A percentile compares a stretch with the other conserved stretches of the same genome.
These are phyloP conservation scores for Verticillium nubilum DNA, from an alignment of 2,329 filamentous ascomycete genomes.

Conservation along the genomic window DNA sequence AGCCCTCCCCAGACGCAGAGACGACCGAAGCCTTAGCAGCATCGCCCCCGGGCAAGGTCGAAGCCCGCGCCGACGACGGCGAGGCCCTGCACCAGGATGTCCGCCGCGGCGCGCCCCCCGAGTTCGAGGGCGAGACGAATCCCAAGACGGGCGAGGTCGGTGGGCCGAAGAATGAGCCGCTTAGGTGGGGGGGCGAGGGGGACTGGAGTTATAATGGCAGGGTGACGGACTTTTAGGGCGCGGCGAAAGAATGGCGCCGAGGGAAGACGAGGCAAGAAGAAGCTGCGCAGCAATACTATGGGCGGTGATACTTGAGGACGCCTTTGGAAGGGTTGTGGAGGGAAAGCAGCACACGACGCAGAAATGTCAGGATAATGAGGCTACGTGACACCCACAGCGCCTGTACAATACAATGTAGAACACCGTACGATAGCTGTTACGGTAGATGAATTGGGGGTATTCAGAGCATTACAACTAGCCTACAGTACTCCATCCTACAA, in stretches of 20 bases:
- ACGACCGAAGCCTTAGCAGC: slow-evolving; percentile 13
- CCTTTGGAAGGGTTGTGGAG: background rate
- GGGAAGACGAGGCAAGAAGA: background rate
- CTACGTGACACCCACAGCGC: background rate
- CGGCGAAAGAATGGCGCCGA: background rate
- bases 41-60: slow-evolving; percentile 9
- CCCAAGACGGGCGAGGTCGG: slow-evolving; percentile 93
- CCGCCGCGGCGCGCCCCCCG: slow-evolving; percentile 72
- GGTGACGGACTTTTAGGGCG: slow-evolving; percentile 77
- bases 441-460: background rate
- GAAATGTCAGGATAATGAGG: background rate
- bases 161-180: slow-evolving; percentile 93
- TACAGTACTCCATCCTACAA: background rate
- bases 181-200: slow-evolving; percentile 73
- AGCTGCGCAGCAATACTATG: background rate
- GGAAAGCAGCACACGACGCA: background rate
- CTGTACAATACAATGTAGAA: background rate
- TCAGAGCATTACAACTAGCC: background rate
- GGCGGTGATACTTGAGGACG: background rate
- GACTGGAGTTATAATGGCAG: slow-evolving; percentile 94
- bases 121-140: slow-evolving; percentile 90
- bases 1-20: slow-evolving; percentile 18
- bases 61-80: slow-evolving; percentile 27
- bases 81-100: slow-evolving; percentile 59
- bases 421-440: background rate